Percentiles rank a stretch among this genome's conserved stretches.
Evolutionary conservation across 1,139 yeast species (phyloP).

Genomic region (Arxiozyma heterogenica): DNA sequence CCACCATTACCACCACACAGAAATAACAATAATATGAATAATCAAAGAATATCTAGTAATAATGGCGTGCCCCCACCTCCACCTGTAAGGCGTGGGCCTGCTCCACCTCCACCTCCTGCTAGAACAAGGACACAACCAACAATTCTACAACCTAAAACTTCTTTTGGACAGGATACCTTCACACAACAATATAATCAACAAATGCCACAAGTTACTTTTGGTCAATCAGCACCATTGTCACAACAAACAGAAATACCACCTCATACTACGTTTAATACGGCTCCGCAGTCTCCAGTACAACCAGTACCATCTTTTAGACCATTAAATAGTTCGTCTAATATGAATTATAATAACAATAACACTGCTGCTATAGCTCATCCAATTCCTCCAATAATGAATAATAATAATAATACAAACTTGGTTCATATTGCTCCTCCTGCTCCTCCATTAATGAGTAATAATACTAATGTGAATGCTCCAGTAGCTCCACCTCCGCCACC

Average conservation of each 20-base stretch:
- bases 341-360: neutral
- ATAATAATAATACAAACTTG: neutral
- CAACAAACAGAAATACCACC: neutral
- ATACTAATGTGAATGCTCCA: constrained; percentile 8
- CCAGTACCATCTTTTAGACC: neutral
- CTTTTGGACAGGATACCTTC: constrained; percentile 16
- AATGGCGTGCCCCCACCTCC: constrained; percentile 10
- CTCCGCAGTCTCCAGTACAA: neutral
- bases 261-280: neutral
- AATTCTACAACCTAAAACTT: constrained; percentile 1
- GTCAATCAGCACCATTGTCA: constrained; percentile 1
- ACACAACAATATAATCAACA: constrained; percentile 11
- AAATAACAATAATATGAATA: constrained; percentile 2
- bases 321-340: neutral
- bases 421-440: constrained; percentile 6
- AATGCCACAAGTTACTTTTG: constrained; percentile 11
- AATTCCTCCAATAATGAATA: constrained; percentile 7
- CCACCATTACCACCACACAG: constrained; percentile 26
- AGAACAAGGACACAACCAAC: constrained; percentile 10
- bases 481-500: constrained; percentile 23
- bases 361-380: constrained; percentile 1
- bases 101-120: constrained; percentile 27
- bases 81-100: constrained; percentile 16
- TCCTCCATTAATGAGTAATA: constrained; percentile 7
- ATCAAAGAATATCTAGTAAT: constrained; percentile 4